Base-by-base conservation (phyloP, 2,329 filamentous ascomycete species). In the Piedraia hortae region DNA sequence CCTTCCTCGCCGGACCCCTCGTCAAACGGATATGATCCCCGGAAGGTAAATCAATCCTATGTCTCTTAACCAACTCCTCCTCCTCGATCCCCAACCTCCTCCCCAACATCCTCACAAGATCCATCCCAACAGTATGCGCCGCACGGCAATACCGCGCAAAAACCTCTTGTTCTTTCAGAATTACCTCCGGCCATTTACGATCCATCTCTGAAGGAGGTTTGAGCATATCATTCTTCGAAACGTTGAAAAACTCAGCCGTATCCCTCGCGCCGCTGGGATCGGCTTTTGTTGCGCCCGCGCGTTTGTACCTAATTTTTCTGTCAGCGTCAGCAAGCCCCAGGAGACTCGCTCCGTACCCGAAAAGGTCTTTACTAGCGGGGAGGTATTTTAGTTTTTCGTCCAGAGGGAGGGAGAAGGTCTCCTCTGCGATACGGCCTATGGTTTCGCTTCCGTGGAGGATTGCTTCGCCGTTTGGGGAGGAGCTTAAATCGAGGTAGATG, bases 201-300 rank as follows among this genome's bases (percentile, higher is more conserved):
- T 18, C 21, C 38, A 39, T 39, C 12, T 34, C 6, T 12, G 39
- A 27, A 3, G 39, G 40, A 3, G 49, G 22, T 11, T 39, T 39
- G n/a, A 60, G 34, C 22, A 59, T 48, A 24, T 59, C 54, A 32
- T 61, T 53, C 41, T 60, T 60, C 17, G 49, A 23, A 14, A 59
- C 50, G 36, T 60, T 59, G 37, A 59, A 59, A 29, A 61, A 59
- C 29, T 61, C 55, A 24, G 56, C 56, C n/a, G 49, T 44, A 30
- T 61, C 57, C 16, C 42, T 36, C 5, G 53, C 58, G 4, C 54
- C 54, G 15, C 45, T 28, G 14, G 41, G 44, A 32, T 62, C 56
- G 7, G 55, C 42, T 5, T 52, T 36, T 8, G 45, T 47, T 9
- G 42, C 46, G 3, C 57, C 56, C 19, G 46, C 47, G 0, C 46